Conservation (phyloP, 2,329 filamentous ascomycete genomes). For the Dryadomyces quercus-mongolicae region DNA sequence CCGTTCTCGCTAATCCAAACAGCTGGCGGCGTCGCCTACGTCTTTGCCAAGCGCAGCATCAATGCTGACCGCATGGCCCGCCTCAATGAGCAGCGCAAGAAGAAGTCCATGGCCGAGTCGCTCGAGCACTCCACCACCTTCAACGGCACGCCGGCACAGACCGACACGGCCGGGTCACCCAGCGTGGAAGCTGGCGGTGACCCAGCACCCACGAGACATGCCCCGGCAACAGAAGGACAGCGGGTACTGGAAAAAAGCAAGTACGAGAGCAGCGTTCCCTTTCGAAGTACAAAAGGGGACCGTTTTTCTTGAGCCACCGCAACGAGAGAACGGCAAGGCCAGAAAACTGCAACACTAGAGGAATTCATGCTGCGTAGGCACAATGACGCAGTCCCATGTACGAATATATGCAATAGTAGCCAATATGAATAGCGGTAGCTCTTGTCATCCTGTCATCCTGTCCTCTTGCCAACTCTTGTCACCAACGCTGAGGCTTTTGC, state of each 20-base stretch:
- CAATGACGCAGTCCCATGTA: no score
- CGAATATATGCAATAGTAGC: no score
- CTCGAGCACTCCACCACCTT: conserved; percentile 32
- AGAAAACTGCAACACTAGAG: not conserved
- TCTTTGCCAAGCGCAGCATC: conserved; percentile 89
- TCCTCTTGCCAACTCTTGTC: no score
- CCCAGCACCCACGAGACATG: conserved; percentile 77
- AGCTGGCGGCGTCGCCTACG: conserved; percentile 88
- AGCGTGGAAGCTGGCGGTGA: conserved; percentile 64
- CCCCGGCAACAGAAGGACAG: conserved; percentile 57
- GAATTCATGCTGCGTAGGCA: not conserved
- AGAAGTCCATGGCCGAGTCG: conserved; percentile 46
- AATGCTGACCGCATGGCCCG: conserved; percentile 74
- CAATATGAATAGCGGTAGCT: no score
- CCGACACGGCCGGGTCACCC: conserved; percentile 47
- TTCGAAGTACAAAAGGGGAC: conserved; percentile 70
- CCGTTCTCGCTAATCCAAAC: no score
- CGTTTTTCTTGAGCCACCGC: conserved; percentile 63
- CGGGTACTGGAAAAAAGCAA: conserved; percentile 69
- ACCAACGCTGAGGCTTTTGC: no score
- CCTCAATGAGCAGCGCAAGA: conserved; percentile 52
- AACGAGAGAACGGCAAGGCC: not conserved
- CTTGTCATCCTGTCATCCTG: no score
- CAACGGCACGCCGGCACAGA: conserved; percentile 40
- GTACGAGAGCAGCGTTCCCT: conserved; percentile 72